Base-by-base conservation (phyloP, 345 rosid species). In the Brassica cretica region DNA sequence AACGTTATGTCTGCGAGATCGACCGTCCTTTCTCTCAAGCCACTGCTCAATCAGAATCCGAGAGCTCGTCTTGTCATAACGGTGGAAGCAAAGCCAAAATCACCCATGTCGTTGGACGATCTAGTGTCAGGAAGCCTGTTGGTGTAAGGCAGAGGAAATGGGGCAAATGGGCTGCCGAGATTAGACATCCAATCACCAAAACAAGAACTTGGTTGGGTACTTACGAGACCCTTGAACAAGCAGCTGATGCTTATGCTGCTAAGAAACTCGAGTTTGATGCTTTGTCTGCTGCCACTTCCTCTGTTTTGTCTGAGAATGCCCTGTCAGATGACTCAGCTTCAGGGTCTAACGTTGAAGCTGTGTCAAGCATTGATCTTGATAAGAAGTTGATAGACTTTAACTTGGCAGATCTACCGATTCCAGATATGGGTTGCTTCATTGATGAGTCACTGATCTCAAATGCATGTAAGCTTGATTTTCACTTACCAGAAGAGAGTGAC, bases 141-240 rank as follows among this genome's bases (percentile, higher is more conserved):
- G 99, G 98, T 73, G 93, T 96, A 39, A 83, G 99, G 79, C 97
- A 87, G 72, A 82, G 98, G 70, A 96, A 93, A 78, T 96, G 98
- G 99, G 99, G 99, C 0, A 96, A 91, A 72, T 96, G 98, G 98
- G 98, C 99, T 8, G 99, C 99, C 56, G 99, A 96, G 82, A 96
- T 96, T 33, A 78, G 97, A 11, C 88, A 96, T 68, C 99, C 99
- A 2, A 59, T 87, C 32, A 84, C 85, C 46, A 87, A 83, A 55
- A 79, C 80, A 18, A 87, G 99, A 71, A 83, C 85, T 51, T 96
- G 99, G 99, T 84, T 96, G 78, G 99, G 98, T 37, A 93, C 99
- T 14, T 96, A 78, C 39, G 74, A 86, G 16, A 93, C 98, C 2
- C 89, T 87, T 1, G 97, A 96, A 79, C 97, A 90, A 63, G 99